Base-by-base conservation (phyloP, 345 rosid genomes). In the Eucalyptus marginata region DNA sequence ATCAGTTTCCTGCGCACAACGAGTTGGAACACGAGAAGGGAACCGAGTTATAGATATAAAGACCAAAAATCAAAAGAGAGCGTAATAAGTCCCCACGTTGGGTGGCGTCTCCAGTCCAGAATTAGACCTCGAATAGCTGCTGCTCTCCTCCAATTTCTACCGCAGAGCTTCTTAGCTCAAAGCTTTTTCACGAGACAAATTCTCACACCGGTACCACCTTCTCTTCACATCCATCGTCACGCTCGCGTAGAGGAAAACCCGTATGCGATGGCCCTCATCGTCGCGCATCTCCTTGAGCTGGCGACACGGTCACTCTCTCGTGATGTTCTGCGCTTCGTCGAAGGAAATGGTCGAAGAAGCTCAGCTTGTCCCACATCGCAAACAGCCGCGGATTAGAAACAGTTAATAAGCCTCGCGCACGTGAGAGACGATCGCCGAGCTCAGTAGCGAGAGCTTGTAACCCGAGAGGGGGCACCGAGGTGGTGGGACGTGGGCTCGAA, bases 351-450 rank as follows among this genome's bases (percentile, higher is more conserved):
- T 56, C 27, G 62, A 56, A 56, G 62, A 24, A 56, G 62, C 29
- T 24, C 62, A 25, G 62, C 12, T 56, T 56, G 62, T 56, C 62
- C 62, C 62, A 56, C 62, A 56, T 56, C 62, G 62, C 10, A 4
- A 24, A 2, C 0, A 4, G 0, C 0, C 0, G 29, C 13, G 29
- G 29, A 2, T 24, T 4, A 25, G 3, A 56, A 56, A 56, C 1
- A 10, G 29, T 56, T 24, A 10, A 56, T 56, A 56, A 56, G 0
- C 62, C 13, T 1, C 62, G 6, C 62, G 29, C 29, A 56, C 29
- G 0, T 24, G 13, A 10, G 1, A 0, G 1, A 1, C 0, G 0
- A 9, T 24, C 29, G 62, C 29, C 62, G 62, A 56, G 62, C 62
- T 56, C 29, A 10, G 62, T 0, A 10, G 13, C 62, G 29, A 24